Conservation (phyloP, 139 green algal genomes). For the Eudorina sp. region DNA sequence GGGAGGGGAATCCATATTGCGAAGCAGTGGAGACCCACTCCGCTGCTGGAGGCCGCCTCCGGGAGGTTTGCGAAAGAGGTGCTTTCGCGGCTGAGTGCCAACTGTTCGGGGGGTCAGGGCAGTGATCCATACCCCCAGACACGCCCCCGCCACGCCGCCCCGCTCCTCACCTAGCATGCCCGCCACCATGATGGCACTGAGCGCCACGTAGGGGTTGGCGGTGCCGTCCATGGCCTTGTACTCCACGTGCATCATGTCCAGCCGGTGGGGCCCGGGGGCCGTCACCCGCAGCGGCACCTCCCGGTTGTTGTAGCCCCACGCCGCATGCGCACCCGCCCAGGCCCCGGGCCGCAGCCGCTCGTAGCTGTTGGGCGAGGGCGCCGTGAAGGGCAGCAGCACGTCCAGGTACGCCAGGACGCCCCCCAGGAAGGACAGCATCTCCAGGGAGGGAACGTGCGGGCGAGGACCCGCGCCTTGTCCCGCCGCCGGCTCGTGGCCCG, state of each 20-base stretch:
- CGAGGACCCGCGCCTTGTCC: too few species aligned
- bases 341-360: constrained; percentile 10
- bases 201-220: constrained; percentile 79
- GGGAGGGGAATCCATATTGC: too few species aligned
- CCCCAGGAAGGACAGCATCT: constrained; percentile 62
- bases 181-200: constrained; percentile 67
- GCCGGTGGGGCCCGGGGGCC: neutral
- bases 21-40: too few species aligned
- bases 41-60: too few species aligned
- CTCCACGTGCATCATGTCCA: constrained; percentile 24
- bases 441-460: neutral
- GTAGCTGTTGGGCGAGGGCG: constrained; percentile 56
- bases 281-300: constrained; percentile 33
- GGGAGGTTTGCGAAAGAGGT: too few species aligned
- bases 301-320: constrained; percentile 46
- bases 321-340: constrained; percentile 28
- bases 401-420: constrained; percentile 75
- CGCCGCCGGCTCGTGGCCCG: too few species aligned
- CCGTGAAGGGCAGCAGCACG: constrained; percentile 69
- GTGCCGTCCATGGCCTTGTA: constrained; percentile 60
- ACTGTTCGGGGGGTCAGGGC: too few species aligned
- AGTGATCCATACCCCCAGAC: too few species aligned
- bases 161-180: constrained; percentile 61
- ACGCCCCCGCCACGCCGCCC: too few species aligned
- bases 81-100: too few species aligned